Evolutionary conservation across 306 rosid species (phyloP).

Genomic region (Astragalus glycyphyllos): DNA sequence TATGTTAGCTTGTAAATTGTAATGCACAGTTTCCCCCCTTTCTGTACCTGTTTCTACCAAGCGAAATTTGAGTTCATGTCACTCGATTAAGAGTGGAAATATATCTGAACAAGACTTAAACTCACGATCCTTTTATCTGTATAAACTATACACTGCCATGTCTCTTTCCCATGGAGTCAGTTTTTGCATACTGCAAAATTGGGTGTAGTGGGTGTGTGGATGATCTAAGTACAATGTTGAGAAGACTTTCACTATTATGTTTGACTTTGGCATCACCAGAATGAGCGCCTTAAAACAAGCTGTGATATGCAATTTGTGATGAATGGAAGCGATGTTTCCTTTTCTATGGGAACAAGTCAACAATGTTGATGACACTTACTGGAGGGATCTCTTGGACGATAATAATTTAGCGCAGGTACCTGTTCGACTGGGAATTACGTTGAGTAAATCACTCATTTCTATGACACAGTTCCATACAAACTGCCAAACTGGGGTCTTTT

Average conservation of each 20-base stretch:
- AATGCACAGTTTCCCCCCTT: background rate
- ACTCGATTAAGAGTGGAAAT: background rate
- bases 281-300: background rate
- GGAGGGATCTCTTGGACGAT: conserved; percentile 26
- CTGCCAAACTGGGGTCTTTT: conserved; percentile 21
- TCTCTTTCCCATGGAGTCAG: background rate
- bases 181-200: background rate
- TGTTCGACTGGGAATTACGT: background rate
- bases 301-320: conserved; percentile 4
- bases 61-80: background rate
- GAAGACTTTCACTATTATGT: conserved; percentile 4
- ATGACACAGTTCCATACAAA: conserved; percentile 12
- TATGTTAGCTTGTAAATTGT: background rate
- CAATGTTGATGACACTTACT: background rate
- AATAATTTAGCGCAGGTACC: background rate
- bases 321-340: conserved; percentile 6
- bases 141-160: background rate
- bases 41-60: conserved; percentile 7
- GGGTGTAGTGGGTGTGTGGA: background rate
- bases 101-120: background rate
- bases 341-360: conserved; percentile 7
- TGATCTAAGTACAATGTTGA: conserved; percentile 14
- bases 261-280: background rate
- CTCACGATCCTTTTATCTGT: conserved; percentile 12
- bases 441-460: conserved; percentile 15